These are phyloP conservation scores for Fusarium sp. DNA, from an alignment of 2,329 filamentous ascomycete genomes.

Conservation along the genomic window DNA sequence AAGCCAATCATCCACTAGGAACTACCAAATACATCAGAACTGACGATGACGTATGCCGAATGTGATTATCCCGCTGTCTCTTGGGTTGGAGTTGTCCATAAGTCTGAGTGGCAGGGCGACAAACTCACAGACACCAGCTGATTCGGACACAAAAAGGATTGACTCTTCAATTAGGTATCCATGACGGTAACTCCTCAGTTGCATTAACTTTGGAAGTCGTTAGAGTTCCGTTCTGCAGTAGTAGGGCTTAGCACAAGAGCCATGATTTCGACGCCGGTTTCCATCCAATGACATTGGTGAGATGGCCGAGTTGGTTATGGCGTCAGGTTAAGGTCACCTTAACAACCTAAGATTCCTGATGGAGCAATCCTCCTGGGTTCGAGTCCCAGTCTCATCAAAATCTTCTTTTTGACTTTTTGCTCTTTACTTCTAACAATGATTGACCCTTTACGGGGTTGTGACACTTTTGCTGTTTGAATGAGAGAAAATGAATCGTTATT, in stretches of 20 bases:
- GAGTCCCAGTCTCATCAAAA: constrained; percentile 31
- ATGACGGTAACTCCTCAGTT: background rate
- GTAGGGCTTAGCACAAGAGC: fast-evolving
- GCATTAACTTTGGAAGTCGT: background rate
- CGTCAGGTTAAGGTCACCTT: constrained; percentile 34
- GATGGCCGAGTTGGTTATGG: constrained; percentile 36
- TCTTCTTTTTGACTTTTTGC: constrained; percentile 49
- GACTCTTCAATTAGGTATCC: background rate
- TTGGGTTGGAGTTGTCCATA: background rate
- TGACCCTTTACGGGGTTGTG: background rate
- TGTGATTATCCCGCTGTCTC: background rate
- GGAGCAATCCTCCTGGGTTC: constrained; percentile 36
- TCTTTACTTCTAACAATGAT: too few species aligned
- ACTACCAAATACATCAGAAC: background rate
- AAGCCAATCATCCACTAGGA: background rate
- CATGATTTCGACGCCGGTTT: fast-evolving
- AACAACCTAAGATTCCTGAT: constrained; percentile 25
- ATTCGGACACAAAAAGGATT: background rate
- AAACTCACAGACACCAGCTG: background rate
- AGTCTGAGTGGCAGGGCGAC: background rate
- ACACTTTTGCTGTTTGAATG: background rate
- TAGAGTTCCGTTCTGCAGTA: background rate
- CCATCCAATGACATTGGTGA: constrained; percentile 11
- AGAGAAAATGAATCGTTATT: background rate
- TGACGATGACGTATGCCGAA: background rate